These are phyloP conservation scores for Plasmodium chabaudi DNA, from an alignment of 169 alveolate species.

Conservation along the genomic window DNA sequence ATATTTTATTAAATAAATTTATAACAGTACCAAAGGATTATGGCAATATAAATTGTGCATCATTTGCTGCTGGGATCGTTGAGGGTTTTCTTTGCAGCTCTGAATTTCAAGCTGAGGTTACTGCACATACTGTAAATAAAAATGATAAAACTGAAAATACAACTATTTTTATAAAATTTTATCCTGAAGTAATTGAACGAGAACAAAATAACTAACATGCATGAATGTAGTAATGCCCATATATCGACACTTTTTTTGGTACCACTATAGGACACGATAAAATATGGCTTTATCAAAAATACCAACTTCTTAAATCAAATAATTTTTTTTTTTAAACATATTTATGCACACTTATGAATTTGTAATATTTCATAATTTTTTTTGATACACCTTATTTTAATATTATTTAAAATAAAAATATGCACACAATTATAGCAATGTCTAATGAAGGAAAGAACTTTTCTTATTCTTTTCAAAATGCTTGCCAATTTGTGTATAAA, in stretches of 20 bases:
- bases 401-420: too few species aligned
- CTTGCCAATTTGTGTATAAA: too few species aligned
- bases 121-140: conserved; percentile 88
- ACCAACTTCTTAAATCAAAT: too few species aligned
- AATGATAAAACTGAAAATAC: conserved; percentile 77
- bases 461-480: too few species aligned
- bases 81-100: conserved; percentile 87
- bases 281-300: too few species aligned
- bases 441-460: too few species aligned
- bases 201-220: conserved; percentile 31
- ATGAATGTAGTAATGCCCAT: too few species aligned
- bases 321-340: too few species aligned
- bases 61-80: conserved; percentile 89
- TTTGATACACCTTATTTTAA: too few species aligned
- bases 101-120: conserved; percentile 88
- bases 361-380: too few species aligned
- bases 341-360: too few species aligned
- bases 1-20: conserved; percentile 80
- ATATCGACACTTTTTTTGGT: background rate
- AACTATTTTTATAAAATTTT: conserved; percentile 85
- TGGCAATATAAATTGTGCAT: conserved; percentile 86
- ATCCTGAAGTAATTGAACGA: conserved; percentile 82
- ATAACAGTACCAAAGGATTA: conserved; percentile 86
- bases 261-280: background rate
- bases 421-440: too few species aligned